These are phyloP conservation scores for Eudorina sp. DNA, from an alignment of 139 green algal species.

Conservation along the genomic window DNA sequence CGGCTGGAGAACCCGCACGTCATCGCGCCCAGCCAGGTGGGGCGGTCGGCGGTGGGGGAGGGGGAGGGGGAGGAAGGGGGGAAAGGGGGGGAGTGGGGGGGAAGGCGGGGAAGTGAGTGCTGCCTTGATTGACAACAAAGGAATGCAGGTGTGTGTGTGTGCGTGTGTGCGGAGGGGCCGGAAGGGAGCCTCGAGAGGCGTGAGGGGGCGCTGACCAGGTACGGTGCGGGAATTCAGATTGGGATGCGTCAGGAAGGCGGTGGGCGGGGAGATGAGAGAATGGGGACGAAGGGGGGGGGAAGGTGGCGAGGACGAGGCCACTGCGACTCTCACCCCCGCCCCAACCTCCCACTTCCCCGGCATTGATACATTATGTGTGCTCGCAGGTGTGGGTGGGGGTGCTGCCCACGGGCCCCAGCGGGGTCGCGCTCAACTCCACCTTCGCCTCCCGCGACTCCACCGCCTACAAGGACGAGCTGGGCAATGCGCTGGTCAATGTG, in stretches of 20 bases:
- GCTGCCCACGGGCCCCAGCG: constrained; percentile 83
- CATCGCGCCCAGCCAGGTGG: constrained; percentile 81
- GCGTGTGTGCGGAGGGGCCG: no score
- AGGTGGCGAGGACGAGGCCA: no score
- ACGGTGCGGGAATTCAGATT: no score
- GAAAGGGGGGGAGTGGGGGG: background rate
- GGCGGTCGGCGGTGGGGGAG: background rate
- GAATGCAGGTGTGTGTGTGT: no score
- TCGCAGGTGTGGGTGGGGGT: constrained; percentile 91
- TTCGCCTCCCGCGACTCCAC: constrained; percentile 79
- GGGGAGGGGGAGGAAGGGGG: background rate
- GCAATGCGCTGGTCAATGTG: constrained; percentile 87
- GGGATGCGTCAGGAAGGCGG: no score
- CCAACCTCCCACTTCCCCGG: no score
- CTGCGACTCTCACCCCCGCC: no score
- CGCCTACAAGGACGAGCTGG: constrained; percentile 83
- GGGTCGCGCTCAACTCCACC: constrained; percentile 87
- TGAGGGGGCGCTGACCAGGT: no score
- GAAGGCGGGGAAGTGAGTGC: background rate
- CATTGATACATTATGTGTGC: no score
- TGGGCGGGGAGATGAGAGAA: no score
- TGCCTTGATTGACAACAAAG: background rate
- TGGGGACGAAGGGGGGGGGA: no score
- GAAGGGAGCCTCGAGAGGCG: background rate
- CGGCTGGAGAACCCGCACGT: constrained; percentile 97